Base-by-base conservation (phyloP, 2,329 filamentous ascomycete species). In the Monosporascus sp. region DNA sequence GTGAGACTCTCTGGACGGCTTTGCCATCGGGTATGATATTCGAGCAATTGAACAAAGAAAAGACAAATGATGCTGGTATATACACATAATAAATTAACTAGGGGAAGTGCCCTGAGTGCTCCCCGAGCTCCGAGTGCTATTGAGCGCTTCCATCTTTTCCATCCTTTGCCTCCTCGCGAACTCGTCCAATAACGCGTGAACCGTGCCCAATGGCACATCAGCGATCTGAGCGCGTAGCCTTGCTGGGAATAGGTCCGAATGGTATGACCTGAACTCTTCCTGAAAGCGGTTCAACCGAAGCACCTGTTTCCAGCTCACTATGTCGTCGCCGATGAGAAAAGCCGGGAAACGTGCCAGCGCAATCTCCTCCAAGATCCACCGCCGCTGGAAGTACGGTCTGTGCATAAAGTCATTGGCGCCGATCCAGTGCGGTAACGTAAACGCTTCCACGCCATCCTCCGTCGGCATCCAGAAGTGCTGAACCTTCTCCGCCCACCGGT, bases 311-410 rank as follows among this genome's bases (percentile, higher is more conserved):
- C 69, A 71, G 1, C 69, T 65, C 6, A 72, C 62, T 11, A 71
- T 68, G 41, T 62, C 60, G 50, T 71, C 68, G 31, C 68, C 69
- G 25, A 71, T 60, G 4, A 72, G 44, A 48, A 64, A 63, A 3
- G 55, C 56, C 3, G 62, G 56, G 36, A 70, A 68, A 2, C 67
- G 60, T 1, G 66, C 66, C 55, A 68, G 58, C 37, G 68, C 59
- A 38, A 72, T 62, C 54, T 71, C 69, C 46, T 69, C 69, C 2
- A 71, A 58, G 46, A 71, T 70, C 69, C 69, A 71, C 2, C 62
- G 64, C 6, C 69, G 66, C 31, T 67, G 64, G 49, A 71, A 71
- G 50, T 68, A 70, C 2, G 63, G 60, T 5, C 69, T 61, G 34
- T 52, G 58, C 39, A 70, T 55, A 42, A 71, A 69, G 44, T 65